Base-by-base conservation (phyloP, 176 grass and related monocot genomes). In the Musa beccarii region DNA sequence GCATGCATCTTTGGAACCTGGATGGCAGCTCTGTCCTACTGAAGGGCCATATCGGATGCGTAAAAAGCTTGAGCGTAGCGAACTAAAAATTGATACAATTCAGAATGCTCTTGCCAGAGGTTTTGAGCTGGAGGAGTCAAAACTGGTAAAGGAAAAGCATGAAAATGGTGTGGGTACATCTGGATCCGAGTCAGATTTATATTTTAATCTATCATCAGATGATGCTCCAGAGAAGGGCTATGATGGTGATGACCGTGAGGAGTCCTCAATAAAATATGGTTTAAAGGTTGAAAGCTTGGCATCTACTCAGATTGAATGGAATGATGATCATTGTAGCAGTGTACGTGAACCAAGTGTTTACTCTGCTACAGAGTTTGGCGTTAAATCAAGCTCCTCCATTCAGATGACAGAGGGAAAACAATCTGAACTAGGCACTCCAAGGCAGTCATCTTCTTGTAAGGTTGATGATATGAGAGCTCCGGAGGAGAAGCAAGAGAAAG, bases 1-100 rank as follows among this genome's bases (percentile, higher is more conserved):
- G 0, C 86, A 89, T 52, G 77, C 85, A 59, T 91, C 79, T 68
- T 81, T 75, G 34, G 81, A 95, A 77, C 86, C 96, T 75, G 83
- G 81, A 15, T 92, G 96, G 91, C 96, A 95, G 75, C 71, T 99
- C 9, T 95, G 96, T 80, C 81, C 85, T 79, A 88, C 92, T 74
- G 96, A 99, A 91, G 96, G 96, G 75, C 96, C 96, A 75, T 99
- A 99, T 74, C 80, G 96, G 76, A 99, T 95, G 96, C 83, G 91
- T 59, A 99, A 99, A 83, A 99, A 92, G 79, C 96, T 99, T 81
- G 91, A 94, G 61, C 89, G 82, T 24, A 92, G 83, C 79, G 89
- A 89, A 80, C 86, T 89, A 87, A 94, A 86, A 78, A 87, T 94
- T 82, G 88, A 92, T 85, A 99, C 91, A 82, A 94, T 99, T 84